Evolutionary conservation across 1,284 basidiomycete genomes (phyloP).

Genomic region (Sphaerobolus stellatus): DNA sequence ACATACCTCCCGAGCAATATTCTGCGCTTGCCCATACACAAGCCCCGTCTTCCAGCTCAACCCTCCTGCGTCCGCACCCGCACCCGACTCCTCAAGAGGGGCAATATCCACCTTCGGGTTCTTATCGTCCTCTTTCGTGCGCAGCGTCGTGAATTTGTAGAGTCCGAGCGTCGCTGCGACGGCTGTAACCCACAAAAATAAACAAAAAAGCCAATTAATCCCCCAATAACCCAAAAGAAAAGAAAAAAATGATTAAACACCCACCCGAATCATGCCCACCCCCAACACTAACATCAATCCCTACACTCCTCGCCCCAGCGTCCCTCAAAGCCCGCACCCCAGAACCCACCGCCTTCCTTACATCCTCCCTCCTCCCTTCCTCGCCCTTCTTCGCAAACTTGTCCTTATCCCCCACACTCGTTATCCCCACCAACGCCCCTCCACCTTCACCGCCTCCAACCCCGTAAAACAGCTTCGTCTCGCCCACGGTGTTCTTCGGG

Average conservation of each 20-base stretch:
- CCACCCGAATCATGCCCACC: constrained; percentile 39
- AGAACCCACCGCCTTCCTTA: constrained; percentile 65
- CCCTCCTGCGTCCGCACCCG: no score
- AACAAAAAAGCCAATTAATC: neutral
- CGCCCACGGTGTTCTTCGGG: constrained; percentile 58
- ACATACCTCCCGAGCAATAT: constrained; percentile 75
- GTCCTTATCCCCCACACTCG: constrained; percentile 63
- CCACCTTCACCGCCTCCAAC: constrained; percentile 39
- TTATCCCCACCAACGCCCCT: constrained; percentile 48
- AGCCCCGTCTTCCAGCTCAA: constrained; percentile 77
- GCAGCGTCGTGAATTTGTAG: constrained; percentile 69
- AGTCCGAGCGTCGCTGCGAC: constrained; percentile 73
- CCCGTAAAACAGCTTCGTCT: constrained; percentile 60
- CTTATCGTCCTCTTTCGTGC: constrained; percentile 50
- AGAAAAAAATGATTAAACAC: no score
- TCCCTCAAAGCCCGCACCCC: constrained; percentile 42
- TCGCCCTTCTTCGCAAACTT: constrained; percentile 49
- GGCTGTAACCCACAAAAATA: constrained; percentile 41
- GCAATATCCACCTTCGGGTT: constrained; percentile 36
- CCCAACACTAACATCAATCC: constrained; percentile 69
- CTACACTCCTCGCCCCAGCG: constrained; percentile 59
- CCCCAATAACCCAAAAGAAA: no score
- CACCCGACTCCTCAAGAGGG: constrained; percentile 42
- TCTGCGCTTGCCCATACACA: constrained; percentile 78
- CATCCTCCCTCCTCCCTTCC: constrained; percentile 56